These are phyloP conservation scores for Teunomyces pallodes DNA, from an alignment of 805 yeast genomes.

Conservation along the genomic window DNA sequence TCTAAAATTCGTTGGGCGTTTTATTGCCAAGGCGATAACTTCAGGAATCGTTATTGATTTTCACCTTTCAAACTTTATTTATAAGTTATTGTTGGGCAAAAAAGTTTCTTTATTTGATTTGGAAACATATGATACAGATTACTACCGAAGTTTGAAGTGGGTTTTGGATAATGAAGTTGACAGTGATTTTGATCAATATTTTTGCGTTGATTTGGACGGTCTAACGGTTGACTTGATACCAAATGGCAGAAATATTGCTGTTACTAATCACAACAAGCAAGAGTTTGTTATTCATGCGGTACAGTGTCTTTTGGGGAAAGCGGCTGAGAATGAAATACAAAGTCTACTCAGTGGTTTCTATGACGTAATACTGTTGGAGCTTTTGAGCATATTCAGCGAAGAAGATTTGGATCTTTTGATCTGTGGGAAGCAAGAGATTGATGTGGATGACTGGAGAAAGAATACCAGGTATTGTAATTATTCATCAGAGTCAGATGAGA, in stretches of 20 bases:
- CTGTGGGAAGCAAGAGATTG: slow-evolving; percentile 94
- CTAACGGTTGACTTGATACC: slow-evolving; percentile 79
- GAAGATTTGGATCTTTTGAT: slow-evolving; percentile 91
- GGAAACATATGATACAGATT: slow-evolving; percentile 90
- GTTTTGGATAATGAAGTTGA: slow-evolving; percentile 96
- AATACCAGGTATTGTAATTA: slow-evolving; percentile 81
- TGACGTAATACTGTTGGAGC: slow-evolving; percentile 79
- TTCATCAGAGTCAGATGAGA: slow-evolving; percentile 76
- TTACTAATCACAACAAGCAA: slow-evolving; percentile 85
- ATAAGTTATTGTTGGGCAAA: slow-evolving; percentile 77
- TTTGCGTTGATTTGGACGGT: slow-evolving; percentile 88
- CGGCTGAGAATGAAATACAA: slow-evolving; percentile 84
- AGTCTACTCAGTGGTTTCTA: slow-evolving; percentile 84
- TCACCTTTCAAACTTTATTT: slow-evolving; percentile 92
- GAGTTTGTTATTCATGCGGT: slow-evolving; percentile 86
- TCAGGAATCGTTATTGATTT: slow-evolving; percentile 87
- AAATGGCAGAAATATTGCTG: slow-evolving; percentile 77
- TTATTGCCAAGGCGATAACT: slow-evolving; percentile 90
- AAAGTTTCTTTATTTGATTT: slow-evolving; percentile 85
- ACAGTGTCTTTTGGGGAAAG: slow-evolving; percentile 76
- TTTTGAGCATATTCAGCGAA: slow-evolving; percentile 86
- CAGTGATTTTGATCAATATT: slow-evolving; percentile 90
- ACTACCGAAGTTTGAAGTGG: slow-evolving; percentile 90
- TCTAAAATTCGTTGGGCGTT: slow-evolving; percentile 85
- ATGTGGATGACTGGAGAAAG: slow-evolving; percentile 92